These are phyloP conservation scores for Camelina hispida DNA, from an alignment of 345 rosid genomes.

Conservation along the genomic window DNA sequence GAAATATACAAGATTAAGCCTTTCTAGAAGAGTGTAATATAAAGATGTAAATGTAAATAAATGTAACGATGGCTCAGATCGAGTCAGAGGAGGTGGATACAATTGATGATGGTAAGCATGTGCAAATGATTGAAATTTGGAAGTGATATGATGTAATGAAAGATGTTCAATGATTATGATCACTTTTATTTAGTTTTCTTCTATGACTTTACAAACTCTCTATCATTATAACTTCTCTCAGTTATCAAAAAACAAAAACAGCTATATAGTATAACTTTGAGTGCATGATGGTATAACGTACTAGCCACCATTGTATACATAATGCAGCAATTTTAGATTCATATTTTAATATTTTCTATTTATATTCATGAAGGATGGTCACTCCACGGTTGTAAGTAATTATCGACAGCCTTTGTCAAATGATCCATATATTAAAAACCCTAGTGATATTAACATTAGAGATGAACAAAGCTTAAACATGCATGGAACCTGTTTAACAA, in stretches of 20 bases:
- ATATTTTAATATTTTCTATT: neutral
- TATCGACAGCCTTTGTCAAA: neutral
- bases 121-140: constrained; percentile 41
- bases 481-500: constrained; percentile 5
- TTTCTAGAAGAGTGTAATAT: neutral
- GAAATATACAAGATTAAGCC: neutral
- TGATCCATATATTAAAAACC: neutral
- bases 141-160: constrained; percentile 28
- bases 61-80: constrained; percentile 19
- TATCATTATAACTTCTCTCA: constrained; percentile 7
- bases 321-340: neutral
- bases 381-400: neutral
- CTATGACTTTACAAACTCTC: constrained; percentile 19
- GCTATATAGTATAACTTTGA: constrained; percentile 8
- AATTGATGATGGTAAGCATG: constrained; percentile 38
- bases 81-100: constrained; percentile 43
- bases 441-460: neutral
- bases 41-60: neutral
- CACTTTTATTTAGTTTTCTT: constrained; percentile 24
- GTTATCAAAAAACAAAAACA: neutral
- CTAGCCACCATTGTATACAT: neutral
- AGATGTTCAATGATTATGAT: constrained; percentile 42
- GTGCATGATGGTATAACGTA: constrained; percentile 25
- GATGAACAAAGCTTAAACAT: neutral
- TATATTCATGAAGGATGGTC: neutral